Base-by-base conservation (phyloP, 305 asterid genomes). In the Fraxinus sp. region DNA sequence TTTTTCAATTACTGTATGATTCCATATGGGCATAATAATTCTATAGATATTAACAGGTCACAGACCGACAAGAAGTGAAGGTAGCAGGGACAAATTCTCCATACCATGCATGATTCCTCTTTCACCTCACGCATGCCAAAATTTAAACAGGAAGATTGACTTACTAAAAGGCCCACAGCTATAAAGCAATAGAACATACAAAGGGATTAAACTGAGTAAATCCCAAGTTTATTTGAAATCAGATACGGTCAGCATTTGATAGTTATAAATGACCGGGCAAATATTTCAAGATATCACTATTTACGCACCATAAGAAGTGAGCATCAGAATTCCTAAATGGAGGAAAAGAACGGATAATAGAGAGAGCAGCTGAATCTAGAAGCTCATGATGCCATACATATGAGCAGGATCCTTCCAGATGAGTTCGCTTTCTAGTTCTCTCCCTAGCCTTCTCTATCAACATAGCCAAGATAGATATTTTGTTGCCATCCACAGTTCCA, bases 371-470 rank as follows among this genome's bases (percentile, higher is more conserved):
- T 71, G 79, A 83, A 86, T 97, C 98, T 83, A 97, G 89, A 88
- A 90, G 93, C 82, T 93, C 90, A 83, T 97, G 98, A 78, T 83
- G 97, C 92, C 92, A 93, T 80, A 79, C 77, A 36, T 85, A 82
- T 66, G 86, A 84, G 79, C 81, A 64, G 75, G 89, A 84, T 80
- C 85, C 89, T 88, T 87, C 88, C 66, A 2, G 84, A 83, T 86
- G 80, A 82, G 75, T 82, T 76, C 79, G 77, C 83, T 83, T 90
- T 84, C 82, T 82, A 83, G 85, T 85, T 88, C 88, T 90, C 80
- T 89, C 91, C 91, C 90, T 90, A 84, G 91, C 94, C 89, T 95
- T 97, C 86, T 93, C 97, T 89, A 93, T 86, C 84, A 97, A 92
- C 88, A 90, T 82, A 74, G 97, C 92, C 88, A 95, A 87, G 82